These are phyloP conservation scores for Desmodesmus armatus DNA, from an alignment of 139 green algal species.

Conservation along the genomic window DNA sequence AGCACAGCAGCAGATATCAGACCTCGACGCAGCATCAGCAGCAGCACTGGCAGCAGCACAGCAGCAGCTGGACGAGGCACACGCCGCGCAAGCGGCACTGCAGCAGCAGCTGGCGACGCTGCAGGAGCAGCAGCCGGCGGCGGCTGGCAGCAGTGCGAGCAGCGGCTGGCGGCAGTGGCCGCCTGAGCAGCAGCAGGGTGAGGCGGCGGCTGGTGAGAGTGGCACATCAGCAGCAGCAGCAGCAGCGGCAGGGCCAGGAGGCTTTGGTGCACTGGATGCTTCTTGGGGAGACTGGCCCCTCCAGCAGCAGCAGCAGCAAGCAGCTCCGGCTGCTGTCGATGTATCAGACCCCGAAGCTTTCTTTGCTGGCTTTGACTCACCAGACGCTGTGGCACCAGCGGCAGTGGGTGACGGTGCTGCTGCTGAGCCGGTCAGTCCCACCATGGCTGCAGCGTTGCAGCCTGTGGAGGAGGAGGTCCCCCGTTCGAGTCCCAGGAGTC, in stretches of 20 bases:
- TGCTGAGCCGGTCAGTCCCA: background rate
- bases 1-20: slow-evolving; percentile 10
- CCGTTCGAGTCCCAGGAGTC: background rate
- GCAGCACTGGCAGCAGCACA: slow-evolving; percentile 2
- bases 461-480: too few relatives aligned
- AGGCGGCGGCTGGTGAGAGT: background rate
- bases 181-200: background rate
- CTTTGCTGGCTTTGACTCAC: background rate
- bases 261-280: background rate
- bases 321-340: background rate
- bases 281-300: too few relatives aligned
- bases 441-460: background rate
- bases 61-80: background rate
- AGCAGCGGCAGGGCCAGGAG: background rate
- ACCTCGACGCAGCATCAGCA: background rate
- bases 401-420: background rate
- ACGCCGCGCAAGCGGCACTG: background rate
- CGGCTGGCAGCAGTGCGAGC: background rate
- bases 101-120: background rate
- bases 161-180: background rate
- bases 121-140: background rate
- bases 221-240: background rate
- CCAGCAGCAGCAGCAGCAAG: background rate
- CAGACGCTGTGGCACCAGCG: background rate
- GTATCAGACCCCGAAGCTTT: too few relatives aligned